phyloP scores from a whole-genome alignment of 2,329 filamentous ascomycete species.

The Cytospora mali region DNA sequence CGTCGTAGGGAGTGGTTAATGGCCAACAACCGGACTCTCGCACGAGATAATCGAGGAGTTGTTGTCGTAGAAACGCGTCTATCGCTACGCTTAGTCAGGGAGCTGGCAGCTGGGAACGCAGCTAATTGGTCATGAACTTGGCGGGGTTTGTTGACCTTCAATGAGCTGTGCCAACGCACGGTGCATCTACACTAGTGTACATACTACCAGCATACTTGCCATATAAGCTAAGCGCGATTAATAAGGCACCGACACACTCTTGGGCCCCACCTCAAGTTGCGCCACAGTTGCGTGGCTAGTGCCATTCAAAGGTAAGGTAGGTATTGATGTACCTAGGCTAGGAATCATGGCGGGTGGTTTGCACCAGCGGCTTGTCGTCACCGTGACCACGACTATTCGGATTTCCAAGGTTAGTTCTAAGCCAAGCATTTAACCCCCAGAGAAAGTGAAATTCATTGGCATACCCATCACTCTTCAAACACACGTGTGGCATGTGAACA shows the following conservation, averaged over 20 bases:
- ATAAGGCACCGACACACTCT: too few species aligned
- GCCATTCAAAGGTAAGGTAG: too few species aligned
- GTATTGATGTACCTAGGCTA: too few species aligned
- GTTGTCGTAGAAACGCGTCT: conserved; percentile 29
- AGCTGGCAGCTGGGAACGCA: not conserved
- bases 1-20: conserved; percentile 27
- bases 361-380: too few species aligned
- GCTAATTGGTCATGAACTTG: conserved; percentile 6
- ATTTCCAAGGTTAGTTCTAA: not conserved
- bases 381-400: not conserved
- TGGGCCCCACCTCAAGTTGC: too few species aligned
- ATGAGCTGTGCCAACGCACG: not conserved
- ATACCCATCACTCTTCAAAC: not conserved
- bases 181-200: conserved; percentile 3
- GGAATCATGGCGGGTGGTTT: too few species aligned
- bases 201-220: not conserved
- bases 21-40: conserved; percentile 8
- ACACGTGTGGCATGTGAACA: not conserved
- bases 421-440: not conserved
- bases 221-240: not conserved
- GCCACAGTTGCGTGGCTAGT: too few species aligned
- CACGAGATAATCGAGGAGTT: conserved; percentile 11
- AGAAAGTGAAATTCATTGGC: not conserved
- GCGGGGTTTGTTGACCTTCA: conserved; percentile 3
- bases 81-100: conserved; percentile 15